phyloP scores from a whole-genome alignment of 352 stramenopile species.

The Blastocystis sp. region DNA sequence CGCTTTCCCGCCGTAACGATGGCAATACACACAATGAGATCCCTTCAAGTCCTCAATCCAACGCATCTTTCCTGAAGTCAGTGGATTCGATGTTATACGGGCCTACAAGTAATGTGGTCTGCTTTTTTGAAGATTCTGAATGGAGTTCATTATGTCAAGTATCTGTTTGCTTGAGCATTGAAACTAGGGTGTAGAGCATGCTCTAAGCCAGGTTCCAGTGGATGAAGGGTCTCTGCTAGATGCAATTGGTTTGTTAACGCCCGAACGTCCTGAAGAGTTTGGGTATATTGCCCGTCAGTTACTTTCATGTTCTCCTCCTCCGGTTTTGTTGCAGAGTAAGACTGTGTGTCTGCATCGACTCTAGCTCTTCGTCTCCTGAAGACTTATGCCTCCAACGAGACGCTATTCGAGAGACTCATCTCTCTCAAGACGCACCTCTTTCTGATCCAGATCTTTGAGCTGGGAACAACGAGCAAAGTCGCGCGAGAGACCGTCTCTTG shows the following conservation, averaged over 20 bases:
- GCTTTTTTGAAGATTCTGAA: neutral
- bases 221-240: neutral
- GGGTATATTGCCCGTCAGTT: neutral
- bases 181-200: neutral
- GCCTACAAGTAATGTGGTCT: neutral
- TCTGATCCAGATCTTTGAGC: slow-evolving; percentile 8
- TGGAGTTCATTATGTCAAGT: neutral
- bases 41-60: neutral
- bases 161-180: neutral
- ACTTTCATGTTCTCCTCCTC: neutral
- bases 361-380: neutral
- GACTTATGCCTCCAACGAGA: neutral
- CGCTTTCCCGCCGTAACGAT: neutral
- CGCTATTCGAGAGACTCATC: neutral
- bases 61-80: neutral
- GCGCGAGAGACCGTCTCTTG: neutral
- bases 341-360: neutral
- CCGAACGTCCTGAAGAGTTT: neutral
- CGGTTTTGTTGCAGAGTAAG: neutral
- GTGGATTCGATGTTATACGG: neutral
- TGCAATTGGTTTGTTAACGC: neutral
- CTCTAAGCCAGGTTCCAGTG: neutral
- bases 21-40: neutral
- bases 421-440: slow-evolving; percentile 35
- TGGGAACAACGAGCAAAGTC: neutral